A percentile compares a stretch with the other conserved stretches of the same genome.
phyloP scores from a whole-genome alignment of 1,139 yeast genomes.

The Geotrichum macrosporum region DNA sequence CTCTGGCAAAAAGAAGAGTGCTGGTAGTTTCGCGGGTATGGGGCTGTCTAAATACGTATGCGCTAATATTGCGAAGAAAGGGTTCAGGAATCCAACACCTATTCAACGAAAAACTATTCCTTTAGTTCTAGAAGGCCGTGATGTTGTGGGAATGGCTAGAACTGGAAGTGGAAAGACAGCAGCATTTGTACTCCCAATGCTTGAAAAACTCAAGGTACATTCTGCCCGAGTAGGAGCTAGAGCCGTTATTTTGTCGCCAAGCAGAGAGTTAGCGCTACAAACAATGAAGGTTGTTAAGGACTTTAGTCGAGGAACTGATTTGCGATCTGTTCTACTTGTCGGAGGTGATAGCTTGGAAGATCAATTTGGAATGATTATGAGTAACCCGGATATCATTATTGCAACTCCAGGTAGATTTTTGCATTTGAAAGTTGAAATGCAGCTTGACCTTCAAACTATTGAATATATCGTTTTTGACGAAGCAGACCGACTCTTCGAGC shows the following conservation, averaged over 20 bases:
- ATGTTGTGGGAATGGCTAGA: constrained; percentile 98
- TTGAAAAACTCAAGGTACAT: constrained; percentile 78
- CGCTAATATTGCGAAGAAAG: constrained; percentile 71
- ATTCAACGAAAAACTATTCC: constrained; percentile 96
- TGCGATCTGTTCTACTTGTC: constrained; percentile 72
- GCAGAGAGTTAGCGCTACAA: constrained; percentile 91
- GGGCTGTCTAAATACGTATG: constrained; percentile 75
- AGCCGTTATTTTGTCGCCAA: constrained; percentile 84
- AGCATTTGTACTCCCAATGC: constrained; percentile 89
- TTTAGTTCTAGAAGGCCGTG: constrained; percentile 76
- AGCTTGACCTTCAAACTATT: constrained; percentile 69
- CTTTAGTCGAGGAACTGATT: constrained; percentile 76
- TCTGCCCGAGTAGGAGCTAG: constrained; percentile 86
- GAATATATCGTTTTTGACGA: constrained; percentile 96
- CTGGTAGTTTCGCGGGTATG: constrained; percentile 84
- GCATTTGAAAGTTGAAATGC: constrained; percentile 95
- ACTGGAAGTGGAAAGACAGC: constrained; percentile 99
- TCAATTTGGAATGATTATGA: constrained; percentile 88
- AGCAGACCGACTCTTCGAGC: constrained; percentile 94
- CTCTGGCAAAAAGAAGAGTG: constrained; percentile 46
- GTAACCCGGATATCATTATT: constrained; percentile 88
- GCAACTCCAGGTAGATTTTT: constrained; percentile 98
- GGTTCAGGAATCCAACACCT: constrained; percentile 94
- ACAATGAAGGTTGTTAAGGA: constrained; percentile 87
- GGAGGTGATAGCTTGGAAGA: constrained; percentile 99